A percentile compares a stretch with the other conserved stretches of the same genome.
phyloP scores from a whole-genome alignment of 768 basidiomycete species.

The Floccularia luteovirens region DNA sequence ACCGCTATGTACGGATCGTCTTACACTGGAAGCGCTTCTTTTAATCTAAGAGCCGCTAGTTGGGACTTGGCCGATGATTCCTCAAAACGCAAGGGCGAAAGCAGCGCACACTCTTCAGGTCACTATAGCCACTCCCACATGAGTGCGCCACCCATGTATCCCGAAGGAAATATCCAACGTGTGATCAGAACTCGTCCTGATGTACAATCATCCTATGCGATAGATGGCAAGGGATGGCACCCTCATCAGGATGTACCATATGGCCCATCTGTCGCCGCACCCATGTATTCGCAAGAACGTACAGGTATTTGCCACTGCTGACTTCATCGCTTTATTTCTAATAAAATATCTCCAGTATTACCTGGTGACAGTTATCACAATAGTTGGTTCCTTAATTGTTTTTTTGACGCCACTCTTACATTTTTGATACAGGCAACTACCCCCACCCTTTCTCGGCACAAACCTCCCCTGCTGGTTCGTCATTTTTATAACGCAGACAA shows the following conservation, averaged over 20 bases:
- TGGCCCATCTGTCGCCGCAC: constrained; percentile 31
- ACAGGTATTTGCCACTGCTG: constrained; percentile 31
- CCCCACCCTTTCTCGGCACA: background rate
- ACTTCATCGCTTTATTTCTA: constrained; percentile 5
- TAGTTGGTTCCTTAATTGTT: constrained; percentile 14
- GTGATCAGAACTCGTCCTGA: constrained; percentile 23
- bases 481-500: too few relatives aligned
- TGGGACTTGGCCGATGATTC: constrained; percentile 32
- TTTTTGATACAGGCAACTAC: constrained; percentile 17
- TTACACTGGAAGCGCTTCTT: constrained; percentile 24
- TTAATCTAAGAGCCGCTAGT: constrained; percentile 54
- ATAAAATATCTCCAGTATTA: constrained; percentile 22
- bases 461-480: background rate
- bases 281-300: constrained; percentile 52
- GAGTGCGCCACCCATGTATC: constrained; percentile 7
- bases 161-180: constrained; percentile 15
- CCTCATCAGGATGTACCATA: constrained; percentile 27
- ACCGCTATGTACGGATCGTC: constrained; percentile 12
- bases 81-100: constrained; percentile 26
- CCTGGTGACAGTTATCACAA: constrained; percentile 33
- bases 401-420: background rate
- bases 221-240: constrained; percentile 20
- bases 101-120: constrained; percentile 22
- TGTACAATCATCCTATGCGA: constrained; percentile 17
- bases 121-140: constrained; percentile 7